Percentiles rank a stretch among this genome's conserved stretches.
These are phyloP conservation scores for Melastoma malabathricum DNA, from an alignment of 345 rosid genomes.

Conservation along the genomic window DNA sequence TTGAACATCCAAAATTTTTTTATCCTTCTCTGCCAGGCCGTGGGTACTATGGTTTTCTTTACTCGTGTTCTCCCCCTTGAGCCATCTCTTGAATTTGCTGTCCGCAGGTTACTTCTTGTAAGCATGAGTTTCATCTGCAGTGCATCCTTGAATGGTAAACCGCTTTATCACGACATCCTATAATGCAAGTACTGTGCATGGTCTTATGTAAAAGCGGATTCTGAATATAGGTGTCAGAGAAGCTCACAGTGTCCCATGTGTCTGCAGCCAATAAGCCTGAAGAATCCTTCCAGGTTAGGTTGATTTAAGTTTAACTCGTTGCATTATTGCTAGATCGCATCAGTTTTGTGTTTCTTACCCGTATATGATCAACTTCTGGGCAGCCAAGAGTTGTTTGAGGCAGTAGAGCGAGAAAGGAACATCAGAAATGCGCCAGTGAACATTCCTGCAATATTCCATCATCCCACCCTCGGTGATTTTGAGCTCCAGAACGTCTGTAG, in stretches of 20 bases:
- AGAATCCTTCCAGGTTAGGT: conserved; percentile 43
- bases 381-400: conserved; percentile 36
- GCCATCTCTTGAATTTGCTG: background rate
- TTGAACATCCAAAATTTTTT: too few species aligned
- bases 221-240: conserved; percentile 58
- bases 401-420: conserved; percentile 50
- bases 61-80: background rate
- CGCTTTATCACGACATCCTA: too few species aligned
- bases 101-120: conserved; percentile 55
- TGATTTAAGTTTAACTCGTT: conserved; percentile 2
- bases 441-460: conserved; percentile 46
- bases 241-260: conserved; percentile 82
- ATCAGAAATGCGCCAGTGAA: conserved; percentile 31
- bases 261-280: conserved; percentile 50
- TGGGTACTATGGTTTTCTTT: too few species aligned
- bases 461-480: conserved; percentile 52
- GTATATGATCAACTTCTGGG: too few species aligned
- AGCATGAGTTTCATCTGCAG: conserved; percentile 73
- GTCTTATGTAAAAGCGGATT: too few species aligned
- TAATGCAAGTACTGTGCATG: too few species aligned
- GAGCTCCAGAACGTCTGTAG: conserved; percentile 54
- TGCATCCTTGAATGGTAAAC: conserved; percentile 70
- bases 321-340: too few species aligned
- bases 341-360: too few species aligned
- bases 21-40: too few species aligned